Evolutionary conservation across 108 stramenopile species (phyloP), one percentile per base, ranked within the genome.

Genomic region (Skeletonema tropicum): DNA sequence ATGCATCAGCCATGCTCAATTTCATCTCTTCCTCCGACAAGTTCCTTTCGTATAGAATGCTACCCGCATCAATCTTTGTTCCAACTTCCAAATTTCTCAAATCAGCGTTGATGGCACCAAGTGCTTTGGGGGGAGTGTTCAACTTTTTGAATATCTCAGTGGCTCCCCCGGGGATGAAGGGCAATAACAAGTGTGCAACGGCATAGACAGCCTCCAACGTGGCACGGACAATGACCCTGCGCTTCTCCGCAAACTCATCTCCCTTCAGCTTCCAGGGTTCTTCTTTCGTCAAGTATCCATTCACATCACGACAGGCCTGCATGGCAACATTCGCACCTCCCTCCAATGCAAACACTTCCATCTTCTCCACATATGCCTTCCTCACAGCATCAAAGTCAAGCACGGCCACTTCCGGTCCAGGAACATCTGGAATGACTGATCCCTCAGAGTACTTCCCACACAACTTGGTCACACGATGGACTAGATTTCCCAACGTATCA

Each of bases 261-360:
- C 87, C 92, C 87, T 93, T 96, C 68, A 95, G 87, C 71, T 94
- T 90, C 99, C 99, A 99, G 14, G 99, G 99, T 57, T 97, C 99
- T 71, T 88, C 87, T 60, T 90, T 89, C 67, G 97, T 96, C 60
- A 99, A 69, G 73, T 93, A 99, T 38, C 97, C 94, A 71, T 99
- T 99, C 19, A 95, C 82, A 72, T 97, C 97, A 26, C 95, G 84
- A 33, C 92, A 90, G 30, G 83, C 92, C 67, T 87, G 83, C 15
- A 96, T 94, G 17, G 85, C 95, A 63, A 89, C 70, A 36, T 70
- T 78, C 38, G 92, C 89, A 66, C 94, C 92, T 9, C 85, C 88
- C 57, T 92, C 90, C 38, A 97, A 74, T 60, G 92, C 89, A 74
- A 73, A 87, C 15, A 68, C 74, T 38, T 95, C 83, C 93, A 97